Percentiles rank a stretch among this genome's conserved stretches.
phyloP scores from a whole-genome alignment of 2,329 filamentous ascomycete species.

The Decorospora gaudefroyi region DNA sequence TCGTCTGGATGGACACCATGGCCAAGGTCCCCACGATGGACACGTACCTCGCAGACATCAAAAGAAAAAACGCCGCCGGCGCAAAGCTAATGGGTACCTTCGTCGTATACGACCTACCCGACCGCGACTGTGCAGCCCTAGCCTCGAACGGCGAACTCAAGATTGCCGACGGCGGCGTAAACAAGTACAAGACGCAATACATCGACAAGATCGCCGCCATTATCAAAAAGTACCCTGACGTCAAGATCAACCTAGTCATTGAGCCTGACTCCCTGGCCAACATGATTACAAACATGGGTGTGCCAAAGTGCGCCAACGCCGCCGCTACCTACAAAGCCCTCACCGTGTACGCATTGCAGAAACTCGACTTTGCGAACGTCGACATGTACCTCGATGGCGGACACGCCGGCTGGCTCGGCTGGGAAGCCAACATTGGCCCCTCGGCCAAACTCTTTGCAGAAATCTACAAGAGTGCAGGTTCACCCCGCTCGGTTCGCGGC shows the following conservation, averaged over 20 bases:
- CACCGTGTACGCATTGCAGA: constrained; percentile 60
- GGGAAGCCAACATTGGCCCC: constrained; percentile 62
- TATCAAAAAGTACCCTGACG: constrained; percentile 59
- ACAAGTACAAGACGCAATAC: constrained; percentile 57
- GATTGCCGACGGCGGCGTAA: constrained; percentile 58
- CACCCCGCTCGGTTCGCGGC: constrained; percentile 56
- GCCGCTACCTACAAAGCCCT: constrained; percentile 60
- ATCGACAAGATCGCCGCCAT: constrained; percentile 60
- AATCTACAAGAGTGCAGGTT: constrained; percentile 55
- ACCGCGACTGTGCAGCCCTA: constrained; percentile 66
- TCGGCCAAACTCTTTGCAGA: constrained; percentile 55
- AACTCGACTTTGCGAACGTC: constrained; percentile 64
- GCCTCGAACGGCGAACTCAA: constrained; percentile 66
- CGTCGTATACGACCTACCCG: constrained; percentile 67
- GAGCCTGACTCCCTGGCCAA: constrained; percentile 59
- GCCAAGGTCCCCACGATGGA: constrained; percentile 57
- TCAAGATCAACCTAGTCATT: constrained; percentile 57
- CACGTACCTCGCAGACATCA: constrained; percentile 55
- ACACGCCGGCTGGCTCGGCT: constrained; percentile 68
- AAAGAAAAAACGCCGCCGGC: constrained; percentile 54
- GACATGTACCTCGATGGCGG: constrained; percentile 67
- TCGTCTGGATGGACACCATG: constrained; percentile 59
- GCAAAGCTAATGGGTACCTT: constrained; percentile 57
- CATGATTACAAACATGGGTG: constrained; percentile 63
- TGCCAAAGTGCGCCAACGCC: constrained; percentile 60